Conservation (phyloP, 1,284 basidiomycete species). For the Naganishia liquefaciens region DNA sequence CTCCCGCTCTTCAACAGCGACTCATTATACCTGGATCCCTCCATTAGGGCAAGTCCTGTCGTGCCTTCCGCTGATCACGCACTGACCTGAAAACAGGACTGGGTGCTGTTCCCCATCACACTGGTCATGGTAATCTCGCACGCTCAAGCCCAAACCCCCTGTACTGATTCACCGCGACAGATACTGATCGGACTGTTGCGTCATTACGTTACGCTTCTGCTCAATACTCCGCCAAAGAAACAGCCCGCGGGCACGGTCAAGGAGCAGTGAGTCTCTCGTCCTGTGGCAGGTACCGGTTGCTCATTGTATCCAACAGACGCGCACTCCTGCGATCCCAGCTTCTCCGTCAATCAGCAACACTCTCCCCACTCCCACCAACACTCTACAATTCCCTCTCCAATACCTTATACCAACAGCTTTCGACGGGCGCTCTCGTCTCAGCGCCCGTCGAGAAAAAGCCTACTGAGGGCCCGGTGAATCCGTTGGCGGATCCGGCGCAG, state of each 20-base stretch:
- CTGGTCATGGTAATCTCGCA: constrained; percentile 80
- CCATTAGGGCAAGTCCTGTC: constrained; percentile 69
- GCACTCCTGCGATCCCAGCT: constrained; percentile 79
- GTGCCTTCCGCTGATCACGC: not conserved
- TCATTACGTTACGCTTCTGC: constrained; percentile 86
- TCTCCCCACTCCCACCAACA: constrained; percentile 73
- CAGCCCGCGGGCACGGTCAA: constrained; percentile 74
- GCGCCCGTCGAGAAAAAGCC: constrained; percentile 62
- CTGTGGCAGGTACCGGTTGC: constrained; percentile 1
- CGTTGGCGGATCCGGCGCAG: constrained; percentile 77
- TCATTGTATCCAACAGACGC: constrained; percentile 61
- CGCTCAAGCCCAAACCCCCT: not conserved
- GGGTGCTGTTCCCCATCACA: constrained; percentile 91
- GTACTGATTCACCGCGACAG: constrained; percentile 54
- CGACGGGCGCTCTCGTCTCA: constrained; percentile 77
- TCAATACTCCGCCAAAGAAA: constrained; percentile 83
- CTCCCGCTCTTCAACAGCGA: constrained; percentile 38
- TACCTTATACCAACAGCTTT: constrained; percentile 69
- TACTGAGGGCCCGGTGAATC: constrained; percentile 58
- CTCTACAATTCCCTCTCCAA: constrained; percentile 75
- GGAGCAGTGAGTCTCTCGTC: constrained; percentile 76
- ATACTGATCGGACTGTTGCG: constrained; percentile 90
- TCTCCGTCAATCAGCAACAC: constrained; percentile 73
- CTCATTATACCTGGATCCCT: constrained; percentile 80
- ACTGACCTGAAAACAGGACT: constrained; percentile 48